Conservation (phyloP, 225 moss, liverwort and hornwort species). For the Climacium dendroides region DNA sequence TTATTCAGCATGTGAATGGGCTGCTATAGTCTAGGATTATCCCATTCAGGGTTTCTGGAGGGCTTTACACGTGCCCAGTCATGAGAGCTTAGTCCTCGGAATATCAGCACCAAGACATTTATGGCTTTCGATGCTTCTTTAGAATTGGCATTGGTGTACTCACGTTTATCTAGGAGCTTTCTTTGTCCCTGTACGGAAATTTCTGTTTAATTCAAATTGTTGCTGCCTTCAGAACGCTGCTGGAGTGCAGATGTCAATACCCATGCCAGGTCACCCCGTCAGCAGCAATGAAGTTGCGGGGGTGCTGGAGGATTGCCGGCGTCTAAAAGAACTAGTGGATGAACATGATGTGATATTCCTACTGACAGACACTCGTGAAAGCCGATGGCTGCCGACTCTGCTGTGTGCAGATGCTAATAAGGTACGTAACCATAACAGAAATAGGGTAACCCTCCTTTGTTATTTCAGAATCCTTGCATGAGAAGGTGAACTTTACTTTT, state of each 20-base stretch:
- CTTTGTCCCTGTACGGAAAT: background rate
- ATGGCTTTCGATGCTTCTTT: background rate
- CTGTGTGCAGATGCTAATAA: constrained; percentile 89
- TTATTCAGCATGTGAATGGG: background rate
- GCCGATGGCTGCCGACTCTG: constrained; percentile 96
- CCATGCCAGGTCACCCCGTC: constrained; percentile 94
- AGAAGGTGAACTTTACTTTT: background rate
- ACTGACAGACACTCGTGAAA: constrained; percentile 94
- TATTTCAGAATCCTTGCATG: background rate
- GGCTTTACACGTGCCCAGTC: background rate
- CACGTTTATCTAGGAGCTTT: background rate
- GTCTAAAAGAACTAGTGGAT: constrained; percentile 60
- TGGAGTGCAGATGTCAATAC: constrained; percentile 75
- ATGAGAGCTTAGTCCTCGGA: background rate
- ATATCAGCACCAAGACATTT: background rate
- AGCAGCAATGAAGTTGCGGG: constrained; percentile 42
- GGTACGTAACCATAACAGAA: constrained; percentile 22
- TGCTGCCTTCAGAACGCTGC: constrained; percentile 46
- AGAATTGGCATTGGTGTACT: background rate
- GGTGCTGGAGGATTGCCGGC: constrained; percentile 54
- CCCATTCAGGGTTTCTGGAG: background rate
- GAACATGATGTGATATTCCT: constrained; percentile 84
- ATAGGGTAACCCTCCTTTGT: background rate
- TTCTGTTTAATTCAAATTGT: background rate
- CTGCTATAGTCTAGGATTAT: background rate